phyloP scores from a whole-genome alignment of 148 eudicot genomes.

The Limonium bicolor region DNA sequence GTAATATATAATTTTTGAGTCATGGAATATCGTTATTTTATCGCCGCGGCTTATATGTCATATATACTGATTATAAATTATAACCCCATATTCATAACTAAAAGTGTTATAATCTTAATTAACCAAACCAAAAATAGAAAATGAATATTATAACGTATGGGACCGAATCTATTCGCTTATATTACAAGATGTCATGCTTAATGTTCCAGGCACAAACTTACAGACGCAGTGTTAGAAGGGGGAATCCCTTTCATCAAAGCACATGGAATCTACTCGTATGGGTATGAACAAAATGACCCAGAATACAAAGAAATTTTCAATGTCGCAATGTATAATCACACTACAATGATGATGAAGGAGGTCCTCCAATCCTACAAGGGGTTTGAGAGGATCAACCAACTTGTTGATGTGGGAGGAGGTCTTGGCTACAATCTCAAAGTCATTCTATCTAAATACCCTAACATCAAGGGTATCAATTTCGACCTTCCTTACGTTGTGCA shows the following conservation, averaged over 20 bases:
- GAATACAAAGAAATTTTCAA: conserved; percentile 21
- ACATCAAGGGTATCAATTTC: conserved; percentile 20
- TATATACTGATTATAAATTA: no score
- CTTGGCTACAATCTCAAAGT: conserved; percentile 13
- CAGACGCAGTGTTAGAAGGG: conserved; percentile 19
- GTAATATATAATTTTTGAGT: no score
- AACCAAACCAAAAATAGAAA: no score
- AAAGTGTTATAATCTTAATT: no score
- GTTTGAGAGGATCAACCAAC: conserved; percentile 10
- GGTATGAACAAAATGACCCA: conserved; percentile 6
- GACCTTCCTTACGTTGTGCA: conserved; percentile 13
- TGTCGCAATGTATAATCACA: conserved; percentile 15
- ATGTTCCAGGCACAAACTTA: conserved; percentile 16
- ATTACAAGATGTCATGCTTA: no score
- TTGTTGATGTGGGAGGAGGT: conserved; percentile 31
- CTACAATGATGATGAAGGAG: conserved; percentile 10
- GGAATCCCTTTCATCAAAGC: conserved; percentile 18
- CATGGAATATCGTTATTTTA: no score
- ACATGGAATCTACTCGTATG: conserved; percentile 16
- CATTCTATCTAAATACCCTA: conserved; percentile 15
- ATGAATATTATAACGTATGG: no score
- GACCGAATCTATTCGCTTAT: no score
- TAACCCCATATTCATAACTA: no score
- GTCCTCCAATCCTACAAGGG: conserved; percentile 18
- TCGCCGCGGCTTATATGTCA: no score